Conservation (phyloP, 2,329 filamentous ascomycete species). For the Xylaria sp. region DNA sequence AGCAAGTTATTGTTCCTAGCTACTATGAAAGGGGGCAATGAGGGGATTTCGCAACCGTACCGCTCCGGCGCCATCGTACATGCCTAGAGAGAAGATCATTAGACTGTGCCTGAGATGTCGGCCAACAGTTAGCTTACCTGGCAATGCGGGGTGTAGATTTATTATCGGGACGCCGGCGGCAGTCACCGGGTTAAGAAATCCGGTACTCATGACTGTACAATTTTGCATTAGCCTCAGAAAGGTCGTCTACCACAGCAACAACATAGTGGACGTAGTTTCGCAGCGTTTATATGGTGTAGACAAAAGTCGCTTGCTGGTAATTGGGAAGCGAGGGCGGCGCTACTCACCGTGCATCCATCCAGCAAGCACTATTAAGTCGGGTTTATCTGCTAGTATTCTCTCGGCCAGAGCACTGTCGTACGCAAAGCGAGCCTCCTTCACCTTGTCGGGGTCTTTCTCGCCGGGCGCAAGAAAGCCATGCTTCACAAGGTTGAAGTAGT, state of each 20-base stretch:
- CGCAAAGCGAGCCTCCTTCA: conserved; percentile 68
- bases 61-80: conserved; percentile 75
- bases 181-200: conserved; percentile 76
- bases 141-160: conserved; percentile 73
- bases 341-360: conserved; percentile 80
- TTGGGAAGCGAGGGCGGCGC: background rate
- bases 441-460: conserved; percentile 67
- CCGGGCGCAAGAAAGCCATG: conserved; percentile 71
- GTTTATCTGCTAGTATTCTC: conserved; percentile 71
- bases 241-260: conserved; percentile 41
- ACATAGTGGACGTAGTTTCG: background rate
- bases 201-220: conserved; percentile 40
- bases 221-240: conserved; percentile 15
- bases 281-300: background rate
- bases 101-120: background rate
- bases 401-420: conserved; percentile 82
- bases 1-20: background rate
- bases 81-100: conserved; percentile 52
- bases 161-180: conserved; percentile 74
- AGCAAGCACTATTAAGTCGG: conserved; percentile 81
- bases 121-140: conserved; percentile 43
- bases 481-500: conserved; percentile 83
- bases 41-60: conserved; percentile 18
- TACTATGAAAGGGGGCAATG: background rate
- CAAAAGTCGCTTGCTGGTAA: background rate